Evolutionary conservation across 179 eudicot genomes (phyloP).

Genomic region (Patellifolia procumbens): DNA sequence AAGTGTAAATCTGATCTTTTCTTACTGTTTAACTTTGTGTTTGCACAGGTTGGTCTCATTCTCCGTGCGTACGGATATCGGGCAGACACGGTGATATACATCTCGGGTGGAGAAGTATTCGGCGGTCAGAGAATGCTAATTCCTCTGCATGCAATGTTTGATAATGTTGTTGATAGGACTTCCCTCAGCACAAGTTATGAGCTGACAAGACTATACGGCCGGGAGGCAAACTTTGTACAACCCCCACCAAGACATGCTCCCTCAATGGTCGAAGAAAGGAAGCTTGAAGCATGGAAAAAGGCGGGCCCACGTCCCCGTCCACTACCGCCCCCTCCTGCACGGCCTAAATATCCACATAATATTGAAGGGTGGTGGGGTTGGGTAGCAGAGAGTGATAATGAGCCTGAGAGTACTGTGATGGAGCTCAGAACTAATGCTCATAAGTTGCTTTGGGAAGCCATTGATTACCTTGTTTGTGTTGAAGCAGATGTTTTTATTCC

Average conservation of each 20-base stretch:
- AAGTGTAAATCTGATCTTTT: background rate
- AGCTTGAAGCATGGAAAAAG: slow-evolving; percentile 57
- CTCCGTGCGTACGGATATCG: slow-evolving; percentile 93
- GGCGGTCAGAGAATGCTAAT: slow-evolving; percentile 89
- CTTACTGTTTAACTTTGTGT: background rate
- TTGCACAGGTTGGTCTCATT: slow-evolving; percentile 68
- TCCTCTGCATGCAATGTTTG: slow-evolving; percentile 88
- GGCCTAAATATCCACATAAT: slow-evolving; percentile 69
- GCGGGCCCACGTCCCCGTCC: slow-evolving; percentile 89
- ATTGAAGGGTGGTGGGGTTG: slow-evolving; percentile 99
- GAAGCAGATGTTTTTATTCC: slow-evolving; percentile 89
- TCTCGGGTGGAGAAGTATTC: slow-evolving; percentile 89
- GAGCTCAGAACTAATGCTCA: slow-evolving; percentile 94
- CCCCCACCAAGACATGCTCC: slow-evolving; percentile 42
- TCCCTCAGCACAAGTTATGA: slow-evolving; percentile 68
- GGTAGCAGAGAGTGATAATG: slow-evolving; percentile 95
- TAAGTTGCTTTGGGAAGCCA: slow-evolving; percentile 90
- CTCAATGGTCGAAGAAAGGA: slow-evolving; percentile 46
- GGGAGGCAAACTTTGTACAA: slow-evolving; percentile 57
- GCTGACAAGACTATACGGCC: slow-evolving; percentile 67
- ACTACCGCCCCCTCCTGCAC: slow-evolving; percentile 87
- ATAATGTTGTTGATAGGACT: slow-evolving; percentile 84
- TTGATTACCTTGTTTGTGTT: slow-evolving; percentile 63
- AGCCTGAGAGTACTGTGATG: slow-evolving; percentile 85
- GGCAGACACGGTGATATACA: slow-evolving; percentile 71